Conservation (phyloP, 208 protist species). For the Jaenimonas drosophilae region DNA sequence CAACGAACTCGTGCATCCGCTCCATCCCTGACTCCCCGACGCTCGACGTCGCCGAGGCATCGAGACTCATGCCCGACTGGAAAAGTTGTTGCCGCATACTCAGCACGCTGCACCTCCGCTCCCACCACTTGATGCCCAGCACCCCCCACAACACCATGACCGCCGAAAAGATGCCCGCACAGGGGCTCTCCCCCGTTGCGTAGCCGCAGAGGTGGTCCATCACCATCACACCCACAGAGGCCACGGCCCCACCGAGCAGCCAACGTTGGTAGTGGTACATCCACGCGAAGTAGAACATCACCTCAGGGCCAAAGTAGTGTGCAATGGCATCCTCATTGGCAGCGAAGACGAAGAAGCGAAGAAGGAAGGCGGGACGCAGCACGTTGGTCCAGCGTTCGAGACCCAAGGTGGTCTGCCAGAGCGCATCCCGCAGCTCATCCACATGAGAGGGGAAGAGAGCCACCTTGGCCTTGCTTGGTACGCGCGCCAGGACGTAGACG, state of each 20-base stretch:
- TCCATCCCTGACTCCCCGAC: no score
- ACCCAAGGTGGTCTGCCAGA: no score
- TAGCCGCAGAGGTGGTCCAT: conserved; percentile 4
- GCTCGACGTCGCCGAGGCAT: neutral
- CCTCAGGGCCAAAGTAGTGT: conserved; percentile 49
- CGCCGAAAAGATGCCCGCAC: conserved; percentile 20
- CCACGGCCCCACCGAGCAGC: conserved; percentile 26
- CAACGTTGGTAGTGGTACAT: conserved; percentile 64
- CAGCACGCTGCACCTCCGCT: conserved; percentile 28
- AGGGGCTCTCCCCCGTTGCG: conserved; percentile 4
- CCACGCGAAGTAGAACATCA: conserved; percentile 72
- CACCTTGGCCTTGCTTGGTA: neutral
- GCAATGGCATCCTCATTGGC: conserved; percentile 10
- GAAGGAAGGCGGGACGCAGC: neutral
- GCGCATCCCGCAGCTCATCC: conserved; percentile 15
- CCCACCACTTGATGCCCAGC: conserved; percentile 53
- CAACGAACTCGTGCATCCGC: no score
- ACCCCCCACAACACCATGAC: conserved; percentile 41
- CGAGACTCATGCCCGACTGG: conserved; percentile 10
- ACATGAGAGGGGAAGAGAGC: conserved; percentile 24
- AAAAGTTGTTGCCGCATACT: conserved; percentile 30
- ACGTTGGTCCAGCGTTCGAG: no score
- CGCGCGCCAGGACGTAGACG: conserved; percentile 8
- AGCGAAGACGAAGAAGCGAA: neutral
- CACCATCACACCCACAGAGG: conserved; percentile 12